Percentiles rank a stretch among this genome's conserved stretches.
phyloP scores from a whole-genome alignment of 2,329 filamentous ascomycete genomes.

The Talaromyces sp. region DNA sequence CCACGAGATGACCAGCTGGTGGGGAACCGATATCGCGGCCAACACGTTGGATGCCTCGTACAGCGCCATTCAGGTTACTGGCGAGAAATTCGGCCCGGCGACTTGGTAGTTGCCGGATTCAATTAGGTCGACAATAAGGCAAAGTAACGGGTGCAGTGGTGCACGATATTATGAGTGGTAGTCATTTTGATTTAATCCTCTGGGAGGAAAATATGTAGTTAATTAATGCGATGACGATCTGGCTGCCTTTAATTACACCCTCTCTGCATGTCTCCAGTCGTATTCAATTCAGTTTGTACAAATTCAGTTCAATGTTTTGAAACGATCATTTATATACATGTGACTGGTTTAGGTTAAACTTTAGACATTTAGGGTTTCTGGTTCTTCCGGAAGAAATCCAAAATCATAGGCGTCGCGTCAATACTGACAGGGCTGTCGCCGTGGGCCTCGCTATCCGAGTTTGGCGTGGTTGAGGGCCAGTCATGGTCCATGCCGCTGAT shows the following conservation, averaged over 20 bases:
- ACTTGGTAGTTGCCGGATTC: slow-evolving; percentile 4
- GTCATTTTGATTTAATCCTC: neutral
- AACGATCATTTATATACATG: neutral
- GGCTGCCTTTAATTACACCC: neutral
- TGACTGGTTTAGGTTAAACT: too few relatives aligned
- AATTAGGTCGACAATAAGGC: neutral
- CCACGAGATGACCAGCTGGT: slow-evolving; percentile 57
- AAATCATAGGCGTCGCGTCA: neutral
- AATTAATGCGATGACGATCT: neutral
- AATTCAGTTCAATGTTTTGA: neutral
- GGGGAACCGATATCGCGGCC: slow-evolving; percentile 59
- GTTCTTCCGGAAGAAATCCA: neutral
- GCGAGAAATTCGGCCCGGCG: slow-evolving; percentile 58
- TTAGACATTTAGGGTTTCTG: neutral
- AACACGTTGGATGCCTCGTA: slow-evolving; percentile 60
- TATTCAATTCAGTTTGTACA: neutral
- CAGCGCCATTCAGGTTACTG: slow-evolving; percentile 55
- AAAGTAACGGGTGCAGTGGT: neutral
- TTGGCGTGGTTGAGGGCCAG: neutral
- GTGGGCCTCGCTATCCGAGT: neutral
- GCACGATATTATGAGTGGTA: neutral
- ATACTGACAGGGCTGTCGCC: neutral
- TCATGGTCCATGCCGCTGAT: neutral
- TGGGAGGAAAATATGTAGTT: neutral
- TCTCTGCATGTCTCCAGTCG: neutral